These are phyloP conservation scores for Knufia fluminis DNA, from an alignment of 2,329 filamentous ascomycete species.

Conservation along the genomic window DNA sequence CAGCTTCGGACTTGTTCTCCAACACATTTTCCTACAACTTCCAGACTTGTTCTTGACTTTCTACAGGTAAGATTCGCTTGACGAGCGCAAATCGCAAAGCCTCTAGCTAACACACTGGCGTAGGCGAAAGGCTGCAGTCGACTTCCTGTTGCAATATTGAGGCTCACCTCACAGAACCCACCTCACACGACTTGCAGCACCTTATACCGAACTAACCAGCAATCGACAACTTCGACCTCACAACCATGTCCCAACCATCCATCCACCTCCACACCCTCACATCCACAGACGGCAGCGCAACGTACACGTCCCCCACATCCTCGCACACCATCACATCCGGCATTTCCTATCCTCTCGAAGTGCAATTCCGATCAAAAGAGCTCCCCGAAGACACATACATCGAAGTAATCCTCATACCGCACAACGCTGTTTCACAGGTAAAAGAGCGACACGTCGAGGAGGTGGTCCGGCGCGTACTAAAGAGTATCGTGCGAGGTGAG, in stretches of 20 bases:
- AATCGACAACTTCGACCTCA: no score
- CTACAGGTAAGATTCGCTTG: neutral
- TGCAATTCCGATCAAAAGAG: constrained; percentile 70
- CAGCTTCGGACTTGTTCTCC: neutral
- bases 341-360: constrained; percentile 89
- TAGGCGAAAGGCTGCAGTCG: no score
- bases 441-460: constrained; percentile 74
- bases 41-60: neutral
- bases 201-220: no score
- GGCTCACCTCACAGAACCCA: no score
- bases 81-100: neutral
- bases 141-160: no score
- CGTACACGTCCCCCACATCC: constrained; percentile 40
- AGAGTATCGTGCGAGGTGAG: constrained; percentile 33
- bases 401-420: constrained; percentile 82
- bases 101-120: neutral
- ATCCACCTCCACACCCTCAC: constrained; percentile 16
- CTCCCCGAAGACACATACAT: constrained; percentile 82
- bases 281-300: constrained; percentile 20
- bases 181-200: no score
- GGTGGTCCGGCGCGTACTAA: constrained; percentile 31
- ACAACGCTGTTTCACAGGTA: constrained; percentile 74
- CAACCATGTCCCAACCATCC: constrained; percentile 8
- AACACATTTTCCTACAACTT: neutral
- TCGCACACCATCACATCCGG: constrained; percentile 76